These are phyloP conservation scores for Trichoderma orchidacearum DNA, from an alignment of 495 filamentous ascomycete species.

Conservation along the genomic window DNA sequence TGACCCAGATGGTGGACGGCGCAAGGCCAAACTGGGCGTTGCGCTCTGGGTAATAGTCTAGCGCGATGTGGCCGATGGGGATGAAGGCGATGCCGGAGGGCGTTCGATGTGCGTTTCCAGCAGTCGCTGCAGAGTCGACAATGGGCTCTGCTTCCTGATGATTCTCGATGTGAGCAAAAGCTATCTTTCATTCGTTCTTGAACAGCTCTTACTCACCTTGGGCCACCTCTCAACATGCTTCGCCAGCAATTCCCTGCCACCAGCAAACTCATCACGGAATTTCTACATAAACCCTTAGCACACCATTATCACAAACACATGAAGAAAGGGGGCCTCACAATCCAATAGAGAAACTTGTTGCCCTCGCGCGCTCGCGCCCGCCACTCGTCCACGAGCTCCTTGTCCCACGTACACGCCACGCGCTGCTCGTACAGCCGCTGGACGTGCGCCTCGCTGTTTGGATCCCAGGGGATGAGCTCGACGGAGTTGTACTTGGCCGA, in stretches of 20 bases:
- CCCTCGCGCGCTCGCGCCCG: constrained; percentile 7
- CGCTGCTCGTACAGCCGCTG: constrained; percentile 23
- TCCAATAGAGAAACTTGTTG: constrained; percentile 18
- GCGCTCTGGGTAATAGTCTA: constrained; percentile 15
- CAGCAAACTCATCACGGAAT: constrained; percentile 10
- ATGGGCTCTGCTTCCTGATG: constrained; percentile 13
- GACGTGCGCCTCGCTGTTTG: constrained; percentile 14
- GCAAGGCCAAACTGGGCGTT: constrained; percentile 12
- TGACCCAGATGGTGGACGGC: constrained; percentile 15
- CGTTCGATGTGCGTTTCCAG: constrained; percentile 14
- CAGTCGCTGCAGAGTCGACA: constrained; percentile 14
- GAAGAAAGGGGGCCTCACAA: constrained; percentile 5
- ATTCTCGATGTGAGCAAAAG: neutral
- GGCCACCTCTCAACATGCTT: constrained; percentile 12
- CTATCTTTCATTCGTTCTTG: neutral
- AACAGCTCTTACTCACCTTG: constrained; percentile 7
- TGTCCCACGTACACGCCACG: constrained; percentile 25
- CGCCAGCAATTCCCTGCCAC: constrained; percentile 9
- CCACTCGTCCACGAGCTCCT: constrained; percentile 11
- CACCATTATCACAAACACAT: neutral
- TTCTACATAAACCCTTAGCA: constrained; percentile 11
- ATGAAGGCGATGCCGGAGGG: constrained; percentile 15
- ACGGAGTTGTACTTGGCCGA: neutral
- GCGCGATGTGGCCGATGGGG: constrained; percentile 27
- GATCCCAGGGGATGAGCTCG: constrained; percentile 25